Evolutionary conservation across 345 rosid genomes (phyloP).

Genomic region (Dimocarpus longan): DNA sequence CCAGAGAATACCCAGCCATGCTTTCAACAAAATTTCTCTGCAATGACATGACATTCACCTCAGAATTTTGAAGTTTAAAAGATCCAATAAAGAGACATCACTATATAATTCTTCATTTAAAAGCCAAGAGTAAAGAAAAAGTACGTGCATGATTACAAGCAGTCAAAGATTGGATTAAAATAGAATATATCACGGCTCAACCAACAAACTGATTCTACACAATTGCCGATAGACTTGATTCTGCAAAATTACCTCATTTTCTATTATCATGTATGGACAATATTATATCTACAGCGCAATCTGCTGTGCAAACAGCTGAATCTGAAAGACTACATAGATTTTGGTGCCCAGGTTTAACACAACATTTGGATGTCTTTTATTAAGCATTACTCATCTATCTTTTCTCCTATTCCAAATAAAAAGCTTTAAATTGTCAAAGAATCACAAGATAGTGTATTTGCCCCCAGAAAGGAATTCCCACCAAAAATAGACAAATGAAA

Average conservation of each 20-base stretch:
- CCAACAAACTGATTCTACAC: not conserved
- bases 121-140: not conserved
- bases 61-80: slow-evolving; percentile 7
- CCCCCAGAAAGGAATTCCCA: not conserved
- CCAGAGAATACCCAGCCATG: slow-evolving; percentile 99
- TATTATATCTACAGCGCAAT: not conserved
- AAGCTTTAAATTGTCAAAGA: not conserved
- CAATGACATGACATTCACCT: slow-evolving; percentile 24
- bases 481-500: too few relatives aligned
- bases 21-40: slow-evolving; percentile 99
- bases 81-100: not conserved
- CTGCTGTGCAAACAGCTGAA: not conserved
- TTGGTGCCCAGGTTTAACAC: too few relatives aligned
- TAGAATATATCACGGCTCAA: not conserved
- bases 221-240: not conserved
- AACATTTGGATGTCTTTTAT: not conserved
- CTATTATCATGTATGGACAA: not conserved
- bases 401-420: not conserved
- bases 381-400: not conserved
- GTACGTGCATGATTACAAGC: not conserved
- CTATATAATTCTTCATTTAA: not conserved
- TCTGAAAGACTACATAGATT: not conserved
- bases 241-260: not conserved
- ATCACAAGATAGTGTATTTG: not conserved
- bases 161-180: not conserved